Conservation (phyloP, 139 green algal species). For the Deuterostichococcus epilithicus region DNA sequence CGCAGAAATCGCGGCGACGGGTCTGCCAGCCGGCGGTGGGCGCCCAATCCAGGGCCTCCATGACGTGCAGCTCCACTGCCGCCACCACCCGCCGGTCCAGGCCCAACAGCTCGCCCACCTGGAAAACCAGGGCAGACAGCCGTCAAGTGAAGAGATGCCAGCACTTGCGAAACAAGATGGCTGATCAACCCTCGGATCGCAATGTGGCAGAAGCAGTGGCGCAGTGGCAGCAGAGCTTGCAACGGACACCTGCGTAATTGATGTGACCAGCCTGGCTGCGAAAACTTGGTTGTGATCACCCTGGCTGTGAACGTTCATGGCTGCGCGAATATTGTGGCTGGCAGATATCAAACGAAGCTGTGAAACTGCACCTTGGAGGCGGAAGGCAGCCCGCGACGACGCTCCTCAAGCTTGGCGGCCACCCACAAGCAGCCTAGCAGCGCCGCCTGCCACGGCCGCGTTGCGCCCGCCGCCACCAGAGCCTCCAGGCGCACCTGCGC, state of each 20-base stretch:
- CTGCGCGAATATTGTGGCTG: no score
- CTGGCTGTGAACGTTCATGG: no score
- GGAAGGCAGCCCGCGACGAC: slow-evolving; percentile 9
- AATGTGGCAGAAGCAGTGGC: no score
- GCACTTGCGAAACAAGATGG: no score
- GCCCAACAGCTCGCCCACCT: slow-evolving; percentile 3
- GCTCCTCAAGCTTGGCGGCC: slow-evolving; percentile 23
- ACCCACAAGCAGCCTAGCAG: slow-evolving; percentile 24
- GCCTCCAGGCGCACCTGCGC: background rate
- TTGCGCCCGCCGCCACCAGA: background rate
- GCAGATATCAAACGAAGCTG: no score
- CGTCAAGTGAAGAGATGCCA: no score
- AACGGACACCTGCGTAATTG: no score
- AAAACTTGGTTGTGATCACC: no score
- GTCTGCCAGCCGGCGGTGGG: slow-evolving; percentile 19
- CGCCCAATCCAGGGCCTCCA: slow-evolving; percentile 19
- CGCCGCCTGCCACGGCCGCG: slow-evolving; percentile 10
- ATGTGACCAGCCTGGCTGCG: no score
- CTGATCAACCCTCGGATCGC: no score
- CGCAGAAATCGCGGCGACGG: background rate
- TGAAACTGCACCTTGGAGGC: slow-evolving; percentile 1
- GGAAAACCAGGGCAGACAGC: no score
- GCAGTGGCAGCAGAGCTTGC: no score
- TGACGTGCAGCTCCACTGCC: slow-evolving; percentile 18
- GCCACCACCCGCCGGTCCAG: slow-evolving; percentile 1